Conservation (phyloP, 2,329 filamentous ascomycete species). For the Phyllosticta citrichinensis region DNA sequence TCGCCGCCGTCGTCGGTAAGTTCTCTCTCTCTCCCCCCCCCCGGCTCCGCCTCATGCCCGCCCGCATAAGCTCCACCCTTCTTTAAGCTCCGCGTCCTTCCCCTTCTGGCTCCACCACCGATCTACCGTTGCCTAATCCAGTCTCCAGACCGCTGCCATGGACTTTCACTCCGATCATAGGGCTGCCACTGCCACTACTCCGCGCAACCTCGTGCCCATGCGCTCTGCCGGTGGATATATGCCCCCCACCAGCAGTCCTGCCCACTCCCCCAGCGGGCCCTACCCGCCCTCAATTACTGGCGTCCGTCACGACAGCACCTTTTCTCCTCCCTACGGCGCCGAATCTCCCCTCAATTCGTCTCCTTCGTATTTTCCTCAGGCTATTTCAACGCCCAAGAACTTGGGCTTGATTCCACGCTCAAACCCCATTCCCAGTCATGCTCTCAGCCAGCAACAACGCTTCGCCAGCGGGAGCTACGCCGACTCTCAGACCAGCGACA, state of each 20-base stretch:
- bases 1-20: slow-evolving; percentile 5
- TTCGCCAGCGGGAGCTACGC: slow-evolving; percentile 4
- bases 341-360: slow-evolving; percentile 3
- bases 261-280: slow-evolving; percentile 5
- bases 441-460: background rate
- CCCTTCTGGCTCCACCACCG: slow-evolving; percentile 7
- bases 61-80: slow-evolving; percentile 8
- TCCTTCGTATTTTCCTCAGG: background rate
- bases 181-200: background rate
- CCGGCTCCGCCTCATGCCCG: slow-evolving; percentile 3
- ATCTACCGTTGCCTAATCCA: slow-evolving; percentile 7
- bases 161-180: slow-evolving; percentile 7
- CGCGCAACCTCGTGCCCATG: slow-evolving; percentile 5
- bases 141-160: slow-evolving; percentile 7
- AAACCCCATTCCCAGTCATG: background rate
- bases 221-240: slow-evolving; percentile 3
- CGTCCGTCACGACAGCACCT: slow-evolving; percentile 4
- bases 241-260: background rate
- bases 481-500: slow-evolving; percentile 5
- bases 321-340: slow-evolving; percentile 1
- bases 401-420: background rate
- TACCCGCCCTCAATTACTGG: background rate
- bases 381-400: slow-evolving; percentile 1
- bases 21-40: slow-evolving; percentile 2
- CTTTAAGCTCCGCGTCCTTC: slow-evolving; percentile 6